Conservation (phyloP, 169 alveolate species). For the Plasmodium chabaudi region DNA sequence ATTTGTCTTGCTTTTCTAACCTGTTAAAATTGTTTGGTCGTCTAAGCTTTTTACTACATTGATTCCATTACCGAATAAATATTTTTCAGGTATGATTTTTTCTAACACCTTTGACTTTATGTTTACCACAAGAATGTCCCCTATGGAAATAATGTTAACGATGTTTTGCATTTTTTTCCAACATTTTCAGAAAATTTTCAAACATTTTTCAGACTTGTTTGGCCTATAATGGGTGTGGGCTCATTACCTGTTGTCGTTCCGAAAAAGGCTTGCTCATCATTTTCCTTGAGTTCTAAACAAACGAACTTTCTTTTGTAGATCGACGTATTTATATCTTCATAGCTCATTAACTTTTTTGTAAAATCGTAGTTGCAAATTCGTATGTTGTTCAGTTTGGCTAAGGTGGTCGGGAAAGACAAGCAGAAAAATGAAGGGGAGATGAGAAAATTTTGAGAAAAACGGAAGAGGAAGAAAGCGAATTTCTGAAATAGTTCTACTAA, state of each 20-base stretch:
- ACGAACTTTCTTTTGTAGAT: constrained; percentile 67
- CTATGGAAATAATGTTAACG: neutral
- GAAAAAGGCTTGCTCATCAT: constrained; percentile 64
- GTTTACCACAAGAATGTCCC: constrained; percentile 60
- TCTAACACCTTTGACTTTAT: constrained; percentile 63
- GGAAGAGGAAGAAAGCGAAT: neutral
- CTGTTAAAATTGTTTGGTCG: constrained; percentile 63
- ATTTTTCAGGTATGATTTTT: constrained; percentile 61
- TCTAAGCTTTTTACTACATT: constrained; percentile 52
- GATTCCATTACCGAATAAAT: constrained; percentile 71
- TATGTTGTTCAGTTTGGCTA: constrained; percentile 65
- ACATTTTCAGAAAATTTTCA: neutral
- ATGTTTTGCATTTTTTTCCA: neutral
- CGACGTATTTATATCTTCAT: constrained; percentile 67
- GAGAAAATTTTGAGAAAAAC: neutral
- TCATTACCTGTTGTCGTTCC: constrained; percentile 66
- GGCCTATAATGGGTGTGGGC: neutral
- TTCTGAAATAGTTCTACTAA: too few relatives aligned
- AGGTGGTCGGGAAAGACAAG: neutral
- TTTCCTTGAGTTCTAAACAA: constrained; percentile 58
- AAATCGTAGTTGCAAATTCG: constrained; percentile 66
- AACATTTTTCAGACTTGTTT: neutral
- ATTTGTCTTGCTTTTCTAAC: constrained; percentile 9
- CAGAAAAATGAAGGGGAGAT: neutral
- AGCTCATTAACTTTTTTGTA: constrained; percentile 55